A percentile compares a stretch with the other conserved stretches of the same genome.
These are phyloP conservation scores for Arxiozyma slooffiae DNA, from an alignment of 1,139 yeast species.

Conservation along the genomic window DNA sequence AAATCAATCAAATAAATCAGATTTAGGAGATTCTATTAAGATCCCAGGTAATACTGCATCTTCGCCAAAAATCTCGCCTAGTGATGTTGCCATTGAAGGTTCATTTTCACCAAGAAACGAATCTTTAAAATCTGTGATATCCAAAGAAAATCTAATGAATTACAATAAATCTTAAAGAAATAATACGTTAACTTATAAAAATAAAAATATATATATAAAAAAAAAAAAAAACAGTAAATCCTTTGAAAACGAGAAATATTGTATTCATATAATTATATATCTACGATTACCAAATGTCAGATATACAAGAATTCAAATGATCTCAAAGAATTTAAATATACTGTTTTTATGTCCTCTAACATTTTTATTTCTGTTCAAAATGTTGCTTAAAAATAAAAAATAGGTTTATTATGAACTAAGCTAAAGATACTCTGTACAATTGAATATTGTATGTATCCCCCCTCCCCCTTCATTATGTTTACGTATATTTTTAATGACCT, in stretches of 20 bases:
- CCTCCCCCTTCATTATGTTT: background rate
- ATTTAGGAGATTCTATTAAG: constrained; percentile 8
- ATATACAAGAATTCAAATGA: background rate
- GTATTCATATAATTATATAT: background rate
- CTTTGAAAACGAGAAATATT: no score
- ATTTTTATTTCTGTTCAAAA: no score
- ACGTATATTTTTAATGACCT: background rate
- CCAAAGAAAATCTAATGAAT: constrained; percentile 12
- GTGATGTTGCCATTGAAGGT: constrained; percentile 44
- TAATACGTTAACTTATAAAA: no score
- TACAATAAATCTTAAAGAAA: background rate
- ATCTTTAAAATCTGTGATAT: constrained; percentile 20
- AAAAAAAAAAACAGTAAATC: background rate
- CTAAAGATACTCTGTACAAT: background rate
- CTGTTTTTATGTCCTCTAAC: no score
- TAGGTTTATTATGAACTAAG: background rate
- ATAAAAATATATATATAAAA: no score
- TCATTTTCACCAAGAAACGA: constrained; percentile 28
- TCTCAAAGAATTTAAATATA: background rate
- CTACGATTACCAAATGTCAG: no score
- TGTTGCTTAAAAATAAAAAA: background rate
- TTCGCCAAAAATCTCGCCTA: constrained; percentile 22
- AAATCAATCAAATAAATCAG: background rate
- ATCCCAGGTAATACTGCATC: constrained; percentile 13
- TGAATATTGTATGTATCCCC: background rate